These are phyloP conservation scores for Claviceps spartinae DNA, from an alignment of 2,329 filamentous ascomycete species.

Conservation along the genomic window DNA sequence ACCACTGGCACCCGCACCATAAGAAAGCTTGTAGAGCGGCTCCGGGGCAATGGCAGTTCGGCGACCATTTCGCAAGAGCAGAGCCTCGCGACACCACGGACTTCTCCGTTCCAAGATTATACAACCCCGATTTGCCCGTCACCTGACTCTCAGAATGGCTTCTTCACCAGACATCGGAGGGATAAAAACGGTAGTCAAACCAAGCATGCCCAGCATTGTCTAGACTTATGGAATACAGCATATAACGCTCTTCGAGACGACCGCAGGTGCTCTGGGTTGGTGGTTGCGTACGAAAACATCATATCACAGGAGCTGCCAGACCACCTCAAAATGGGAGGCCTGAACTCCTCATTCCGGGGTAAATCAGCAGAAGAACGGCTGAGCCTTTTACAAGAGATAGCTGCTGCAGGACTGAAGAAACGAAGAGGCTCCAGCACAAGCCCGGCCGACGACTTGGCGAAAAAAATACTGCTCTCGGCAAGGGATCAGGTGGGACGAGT, in stretches of 20 bases:
- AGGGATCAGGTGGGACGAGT: conserved; percentile 15
- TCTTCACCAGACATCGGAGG: background rate
- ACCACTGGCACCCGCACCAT: background rate
- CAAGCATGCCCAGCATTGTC: conserved; percentile 7
- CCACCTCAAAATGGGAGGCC: conserved; percentile 15
- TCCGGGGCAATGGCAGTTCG: conserved; percentile 5
- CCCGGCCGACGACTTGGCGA: conserved; percentile 16
- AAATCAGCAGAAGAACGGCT: conserved; percentile 14
- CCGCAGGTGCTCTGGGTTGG: conserved; percentile 16
- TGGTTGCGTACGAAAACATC: conserved; percentile 23
- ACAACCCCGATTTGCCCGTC: background rate
- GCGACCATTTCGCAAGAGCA: background rate
- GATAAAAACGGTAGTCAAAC: background rate
- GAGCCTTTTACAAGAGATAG: conserved; percentile 18
- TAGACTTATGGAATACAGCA: conserved; percentile 21
- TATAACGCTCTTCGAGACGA: conserved; percentile 20
- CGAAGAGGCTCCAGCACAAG: conserved; percentile 15
- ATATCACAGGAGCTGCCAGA: conserved; percentile 22
- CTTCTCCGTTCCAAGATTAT: background rate
- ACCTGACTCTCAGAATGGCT: background rate
- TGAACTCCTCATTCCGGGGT: conserved; percentile 13
- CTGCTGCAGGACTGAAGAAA: conserved; percentile 17
- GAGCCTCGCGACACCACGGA: background rate
- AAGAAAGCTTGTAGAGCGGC: conserved; percentile 8
- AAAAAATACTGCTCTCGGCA: conserved; percentile 15